Base-by-base conservation (phyloP, 2,329 filamentous ascomycete species). In the Stagonosporopsis vannaccii region DNA sequence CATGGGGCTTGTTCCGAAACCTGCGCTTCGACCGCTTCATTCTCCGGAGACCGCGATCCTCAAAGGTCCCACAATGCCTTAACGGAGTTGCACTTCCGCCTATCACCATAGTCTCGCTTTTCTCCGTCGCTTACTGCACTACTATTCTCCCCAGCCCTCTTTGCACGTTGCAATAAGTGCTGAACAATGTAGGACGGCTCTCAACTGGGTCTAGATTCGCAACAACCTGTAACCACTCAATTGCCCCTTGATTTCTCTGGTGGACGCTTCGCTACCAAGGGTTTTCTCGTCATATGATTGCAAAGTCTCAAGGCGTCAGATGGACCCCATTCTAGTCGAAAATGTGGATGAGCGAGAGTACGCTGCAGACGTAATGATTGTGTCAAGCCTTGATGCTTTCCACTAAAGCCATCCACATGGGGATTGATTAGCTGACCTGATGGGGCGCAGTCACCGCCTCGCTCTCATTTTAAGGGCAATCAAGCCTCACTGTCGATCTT, bases 401-500 rank as follows among this genome's bases (percentile, higher is more conserved):
- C 13, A 8, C 13, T 32, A 12, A 4, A 1, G 1, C 13, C 13
- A n/a, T 28, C 26, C 8, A 28, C 3, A 28, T 28, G 5, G 25
- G 25, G 9, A 26, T 26, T 5, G 9, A 26, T 26, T 9, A 5
- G 25, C 9, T 5, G 12, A 6, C 15, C 17, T 17, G 36, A 33
- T 9, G 20, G 13, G 35, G 20, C 35, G 35, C 41, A 36, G 17
- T 41, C 19, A 22, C 28, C 8, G 13, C 28, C 44, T 40, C 20
- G 15, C 45, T 17, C 13, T 35, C 11, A 8, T 19, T 4, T 33
- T 25, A 25, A 44, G 6, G 23, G 19, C 13, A 19, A 19, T 49
- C 32, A 33, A 22, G 40, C 22, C 46, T 50, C 20, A n/a, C 22
- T n/a, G 41, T 45, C 35, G 52, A 56, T 56, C 35, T 20, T 44